A percentile compares a stretch with the other conserved stretches of the same genome.
phyloP scores from a whole-genome alignment of 768 basidiomycete genomes.

The Thelephora aurantiotincta region DNA sequence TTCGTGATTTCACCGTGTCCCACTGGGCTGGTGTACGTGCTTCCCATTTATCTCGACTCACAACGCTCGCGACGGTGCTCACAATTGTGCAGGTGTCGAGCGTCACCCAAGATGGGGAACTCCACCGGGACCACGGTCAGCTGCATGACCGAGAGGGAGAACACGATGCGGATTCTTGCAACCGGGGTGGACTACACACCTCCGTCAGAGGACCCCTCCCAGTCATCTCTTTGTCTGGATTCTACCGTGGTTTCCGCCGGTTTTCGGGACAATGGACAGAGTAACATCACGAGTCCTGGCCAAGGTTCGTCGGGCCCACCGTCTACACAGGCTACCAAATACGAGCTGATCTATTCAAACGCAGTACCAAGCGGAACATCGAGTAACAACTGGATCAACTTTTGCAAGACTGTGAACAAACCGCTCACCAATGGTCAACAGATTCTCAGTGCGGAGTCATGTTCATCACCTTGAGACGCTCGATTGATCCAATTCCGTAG shows the following conservation, averaged over 20 bases:
- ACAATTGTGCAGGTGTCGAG: constrained; percentile 16
- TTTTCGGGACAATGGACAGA: constrained; percentile 39
- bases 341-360: background rate
- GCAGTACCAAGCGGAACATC: constrained; percentile 22
- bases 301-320: constrained; percentile 1
- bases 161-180: constrained; percentile 31
- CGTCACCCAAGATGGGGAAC: constrained; percentile 34
- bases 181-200: constrained; percentile 12
- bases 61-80: background rate
- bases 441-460: constrained; percentile 9
- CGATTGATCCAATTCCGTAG: constrained; percentile 5
- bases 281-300: no score
- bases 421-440: constrained; percentile 53
- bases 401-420: constrained; percentile 32
- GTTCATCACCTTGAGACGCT: no score
- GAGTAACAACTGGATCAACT: constrained; percentile 67
- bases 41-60: background rate
- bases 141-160: constrained; percentile 35
- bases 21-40: constrained; percentile 10
- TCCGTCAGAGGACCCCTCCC: constrained; percentile 21
- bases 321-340: background rate
- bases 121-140: constrained; percentile 33
- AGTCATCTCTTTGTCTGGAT: constrained; percentile 30
- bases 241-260: constrained; percentile 37
- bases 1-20: constrained; percentile 18